Percentiles rank a stretch among this genome's conserved stretches.
Evolutionary conservation across 768 basidiomycete genomes (phyloP).

Genomic region (Phylloporus sp.): DNA sequence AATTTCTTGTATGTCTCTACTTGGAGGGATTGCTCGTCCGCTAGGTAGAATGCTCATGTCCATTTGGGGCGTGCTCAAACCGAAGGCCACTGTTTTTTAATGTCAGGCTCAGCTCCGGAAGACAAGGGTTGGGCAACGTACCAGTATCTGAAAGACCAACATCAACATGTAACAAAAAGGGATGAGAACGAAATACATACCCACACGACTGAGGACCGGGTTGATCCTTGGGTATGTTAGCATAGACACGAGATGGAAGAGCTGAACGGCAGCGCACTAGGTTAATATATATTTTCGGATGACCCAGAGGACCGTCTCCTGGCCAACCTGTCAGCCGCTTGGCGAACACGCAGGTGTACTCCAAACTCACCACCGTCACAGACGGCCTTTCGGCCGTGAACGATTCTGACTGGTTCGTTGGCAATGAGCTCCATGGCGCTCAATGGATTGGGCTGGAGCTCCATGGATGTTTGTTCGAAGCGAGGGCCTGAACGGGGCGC

Average conservation of each 20-base stretch:
- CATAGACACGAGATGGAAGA: not conserved
- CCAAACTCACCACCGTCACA: conserved; percentile 88
- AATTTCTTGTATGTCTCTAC: conserved; percentile 13
- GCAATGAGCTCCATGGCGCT: conserved; percentile 90
- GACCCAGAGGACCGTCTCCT: conserved; percentile 95
- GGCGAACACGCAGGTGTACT: not conserved
- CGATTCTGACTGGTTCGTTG: conserved; percentile 79
- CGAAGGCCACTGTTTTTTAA: conserved; percentile 65
- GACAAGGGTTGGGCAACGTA: conserved; percentile 24
- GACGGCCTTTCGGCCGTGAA: conserved; percentile 78
- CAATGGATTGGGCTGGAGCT: conserved; percentile 82
- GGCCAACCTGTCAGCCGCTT: conserved; percentile 13
- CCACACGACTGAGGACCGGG: conserved; percentile 86
- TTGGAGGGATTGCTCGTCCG: not conserved
- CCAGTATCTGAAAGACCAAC: conserved; percentile 42
- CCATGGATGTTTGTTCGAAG: conserved; percentile 89
- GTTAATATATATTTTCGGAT: conserved; percentile 97
- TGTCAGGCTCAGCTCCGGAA: conserved; percentile 1
- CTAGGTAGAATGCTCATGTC: conserved; percentile 40
- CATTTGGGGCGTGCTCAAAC: conserved; percentile 80
- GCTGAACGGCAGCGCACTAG: conserved; percentile 51
- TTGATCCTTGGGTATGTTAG: conserved; percentile 59
- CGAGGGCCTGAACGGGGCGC: conserved; percentile 60
- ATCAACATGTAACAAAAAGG: conserved; percentile 4
- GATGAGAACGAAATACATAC: conserved; percentile 46